Evolutionary conservation across 2,329 filamentous ascomycete species (phyloP).

Genomic region (Biscogniauxia sp.): DNA sequence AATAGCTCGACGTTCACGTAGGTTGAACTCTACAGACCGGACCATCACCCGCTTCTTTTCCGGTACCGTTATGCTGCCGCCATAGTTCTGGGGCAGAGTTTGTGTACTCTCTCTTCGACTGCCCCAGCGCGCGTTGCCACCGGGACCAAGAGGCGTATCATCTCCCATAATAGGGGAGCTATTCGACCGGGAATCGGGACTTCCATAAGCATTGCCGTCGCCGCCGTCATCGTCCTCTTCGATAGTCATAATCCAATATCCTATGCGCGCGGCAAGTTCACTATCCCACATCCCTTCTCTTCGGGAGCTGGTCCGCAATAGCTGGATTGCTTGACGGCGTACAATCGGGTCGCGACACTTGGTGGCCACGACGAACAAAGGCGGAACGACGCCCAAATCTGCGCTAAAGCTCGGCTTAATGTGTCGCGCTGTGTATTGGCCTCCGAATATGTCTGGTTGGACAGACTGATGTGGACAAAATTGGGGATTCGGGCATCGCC

Average conservation of each 20-base stretch:
- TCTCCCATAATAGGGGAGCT: slow-evolving; percentile 36
- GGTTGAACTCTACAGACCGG: slow-evolving; percentile 54
- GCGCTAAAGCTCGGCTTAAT: slow-evolving; percentile 63
- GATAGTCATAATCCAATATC: slow-evolving; percentile 52
- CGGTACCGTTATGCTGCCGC: slow-evolving; percentile 39
- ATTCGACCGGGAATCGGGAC: slow-evolving; percentile 20
- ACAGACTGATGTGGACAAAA: slow-evolving; percentile 42
- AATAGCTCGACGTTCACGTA: slow-evolving; percentile 48
- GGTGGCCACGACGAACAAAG: slow-evolving; percentile 64
- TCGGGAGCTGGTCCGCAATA: slow-evolving; percentile 58
- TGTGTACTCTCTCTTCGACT: slow-evolving; percentile 24
- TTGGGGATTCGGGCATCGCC: slow-evolving; percentile 42
- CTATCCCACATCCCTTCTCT: slow-evolving; percentile 71
- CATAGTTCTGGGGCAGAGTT: slow-evolving; percentile 15
- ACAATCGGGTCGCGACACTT: slow-evolving; percentile 59
- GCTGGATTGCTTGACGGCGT: slow-evolving; percentile 58
- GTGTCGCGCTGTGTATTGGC: slow-evolving; percentile 45
- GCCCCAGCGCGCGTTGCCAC: slow-evolving; percentile 45
- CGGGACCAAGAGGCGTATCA: slow-evolving; percentile 38
- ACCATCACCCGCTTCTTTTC: slow-evolving; percentile 57
- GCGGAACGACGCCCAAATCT: slow-evolving; percentile 62
- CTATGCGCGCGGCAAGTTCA: slow-evolving; percentile 54
- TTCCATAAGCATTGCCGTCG: slow-evolving; percentile 24
- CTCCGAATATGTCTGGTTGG: slow-evolving; percentile 39
- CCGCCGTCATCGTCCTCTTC: slow-evolving; percentile 46